Base-by-base conservation (phyloP, 768 basidiomycete genomes). In the Boletus rex-veris region DNA sequence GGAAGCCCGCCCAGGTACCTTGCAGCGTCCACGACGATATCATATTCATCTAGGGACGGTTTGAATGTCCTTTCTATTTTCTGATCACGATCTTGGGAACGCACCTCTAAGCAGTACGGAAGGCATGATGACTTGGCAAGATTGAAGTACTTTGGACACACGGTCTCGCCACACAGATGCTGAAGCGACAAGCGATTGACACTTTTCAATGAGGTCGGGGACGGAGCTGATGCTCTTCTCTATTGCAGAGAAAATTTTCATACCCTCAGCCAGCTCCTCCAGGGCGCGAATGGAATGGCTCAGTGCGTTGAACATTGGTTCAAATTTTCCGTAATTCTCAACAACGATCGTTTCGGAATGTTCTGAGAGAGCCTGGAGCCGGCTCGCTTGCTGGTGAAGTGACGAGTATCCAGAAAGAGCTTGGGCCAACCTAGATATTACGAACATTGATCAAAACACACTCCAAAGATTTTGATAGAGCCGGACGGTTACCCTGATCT, bases 401-500 rank as follows among this genome's bases (percentile, higher is more conserved):
- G 48, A 8, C 26, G 21, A 16, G 36, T 61, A 64, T 16, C 31
- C 46, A 18, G 58, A 58, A 42, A 71, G 60, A 28, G 50, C 48
- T 42, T 40, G 58, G 40, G 60, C 59, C 21, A 73, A 37, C 48
- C 63, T 58, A 38, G 12, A 45, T 18, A 43, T 37, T 3, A 28
- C 44, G 35, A 24, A 39, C 1, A n/a, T 2, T 16, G 7, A 33
- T 60, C 37, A 58, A 46, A 48, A 50, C 8, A 43, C 8, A 21
- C 31, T 7, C 45, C 31, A 28, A 35, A 16, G 14, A 35, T 30
- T 6, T 40, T 38, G n/a, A 39, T 35, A 31, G 16, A 42, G n/a
- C 5, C 50, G 18, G 8, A 59, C 19, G 74, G 85, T 70, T 68
- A 94, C 94, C 79, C 70, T 31, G 80, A 69, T 65, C 92, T 76